Evolutionary conservation across 768 basidiomycete genomes (phyloP), one percentile per base, ranked within the genome.

Genomic region (Suillus sp.): DNA sequence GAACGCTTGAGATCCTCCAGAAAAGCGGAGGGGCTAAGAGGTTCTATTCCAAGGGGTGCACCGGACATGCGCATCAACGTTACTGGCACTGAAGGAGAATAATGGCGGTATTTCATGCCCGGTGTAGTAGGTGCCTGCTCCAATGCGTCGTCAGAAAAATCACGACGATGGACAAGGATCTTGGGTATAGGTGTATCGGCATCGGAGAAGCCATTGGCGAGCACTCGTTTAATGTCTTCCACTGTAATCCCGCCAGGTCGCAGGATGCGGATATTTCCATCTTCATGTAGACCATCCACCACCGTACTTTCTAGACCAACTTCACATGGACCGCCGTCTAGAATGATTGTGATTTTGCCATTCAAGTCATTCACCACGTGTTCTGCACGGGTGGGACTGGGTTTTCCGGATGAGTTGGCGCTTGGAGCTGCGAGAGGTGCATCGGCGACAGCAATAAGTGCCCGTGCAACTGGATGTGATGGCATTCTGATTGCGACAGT

Each of bases 31-130:
- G 77, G 65, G 1, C 78, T 69, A 14, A 74, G 69, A 3, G 78
- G 60, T 8, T 72, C 57, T n/a, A 67, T 64, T 25, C 76, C 78
- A 7, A 60, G 25, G 8, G 84, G 81, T 30, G 83, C 80, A 48
- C 70, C 64, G n/a, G 82, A 77, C 5, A 76, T 68, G 3, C 84
- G 81, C 43, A 95, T 78, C 7, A 99, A 83, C 25, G 84, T 85
- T 35, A 98, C 92, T 2, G 95, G 94, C 4, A 95, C 88, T 1
- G 89, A 79, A 2, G 97, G 97, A 27, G 96, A 91, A 74, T 99
- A 99, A 77, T 99, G 97, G 58, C 90, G 86, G 75, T 99, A 99
- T 78, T 99, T 99, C 96, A 98, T 97, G 37, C 97, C 97, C 2
- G 97, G 97, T 0, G 97, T 99, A 9, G 94, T 95, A 10, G 97